Base-by-base conservation (phyloP, 129 eudicot genomes). In the Saussurea involucrata region DNA sequence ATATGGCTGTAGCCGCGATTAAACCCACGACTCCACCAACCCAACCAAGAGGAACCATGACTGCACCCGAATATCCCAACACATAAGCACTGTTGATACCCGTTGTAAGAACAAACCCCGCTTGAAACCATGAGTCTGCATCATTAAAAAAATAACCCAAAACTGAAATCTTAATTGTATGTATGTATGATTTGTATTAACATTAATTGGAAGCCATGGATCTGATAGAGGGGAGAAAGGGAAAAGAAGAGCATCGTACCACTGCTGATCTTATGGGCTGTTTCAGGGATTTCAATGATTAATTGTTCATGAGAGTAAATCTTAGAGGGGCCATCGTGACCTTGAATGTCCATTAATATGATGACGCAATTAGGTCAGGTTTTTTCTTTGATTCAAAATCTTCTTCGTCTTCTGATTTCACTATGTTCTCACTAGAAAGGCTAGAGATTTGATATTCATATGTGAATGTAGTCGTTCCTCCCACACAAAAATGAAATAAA, bases 41-140 rank as follows among this genome's bases (percentile, higher is more conserved):
- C 99, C 97, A 95, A 21, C 99, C 97, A 22, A 95, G 90, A 40
- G 97, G 99, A 77, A 90, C 90, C 97, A 95, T 89, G 76, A 90
- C 86, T 0, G 92, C 85, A 57, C 85, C 97, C 66, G 97, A 88
- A 75, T 95, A 95, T 13, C 97, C 97, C 80, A 95, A 85, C 80
- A 92, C 96, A 31, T 90, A 95, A 5, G 88, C 97, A 72, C 99
- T 92, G 90, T 95, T 95, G 74, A 95, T 87, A 63, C 97, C 97
- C 3, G 99, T 92, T 18, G 97, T 92, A 40, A 95, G 96, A 73
- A 95, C 88, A 82, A 92, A 90, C 5, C 92, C 99, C 78, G 78
- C 99, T 85, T 95, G 99, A 68, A 90, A 86, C 97, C 99, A 95
- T 22, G 99, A 95, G 84, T 95, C 99, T 95, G 73, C 86, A 87